Evolutionary conservation across 2,329 filamentous ascomycete genomes (phyloP).

Genomic region (Ceratocystis smalleyi): DNA sequence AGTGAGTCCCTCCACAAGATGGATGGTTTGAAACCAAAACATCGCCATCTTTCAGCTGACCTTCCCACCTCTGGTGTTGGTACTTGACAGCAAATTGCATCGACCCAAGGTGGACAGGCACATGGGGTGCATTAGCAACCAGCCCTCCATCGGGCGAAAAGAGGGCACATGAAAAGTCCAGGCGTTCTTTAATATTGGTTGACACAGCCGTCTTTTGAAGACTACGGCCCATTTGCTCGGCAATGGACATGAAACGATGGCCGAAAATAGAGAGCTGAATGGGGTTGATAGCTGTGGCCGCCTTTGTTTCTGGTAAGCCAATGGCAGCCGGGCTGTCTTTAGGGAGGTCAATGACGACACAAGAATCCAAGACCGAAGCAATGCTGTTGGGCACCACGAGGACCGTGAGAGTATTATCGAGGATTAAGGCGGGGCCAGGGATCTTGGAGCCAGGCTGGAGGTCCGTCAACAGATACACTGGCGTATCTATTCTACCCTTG

Average conservation of each 20-base stretch:
- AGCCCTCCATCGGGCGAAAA: constrained; percentile 62
- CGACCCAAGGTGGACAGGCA: constrained; percentile 65
- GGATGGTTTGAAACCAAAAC: constrained; percentile 75
- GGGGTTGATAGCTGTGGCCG: constrained; percentile 35
- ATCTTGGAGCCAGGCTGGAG: constrained; percentile 57
- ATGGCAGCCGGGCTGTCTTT: not conserved
- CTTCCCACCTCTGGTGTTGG: constrained; percentile 65
- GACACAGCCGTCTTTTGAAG: constrained; percentile 68
- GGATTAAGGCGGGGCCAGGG: constrained; percentile 68
- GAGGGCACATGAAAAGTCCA: constrained; percentile 70
- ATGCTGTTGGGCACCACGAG: constrained; percentile 67
- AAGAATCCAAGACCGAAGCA: constrained; percentile 66
- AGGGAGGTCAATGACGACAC: constrained; percentile 63
- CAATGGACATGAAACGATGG: constrained; percentile 73
- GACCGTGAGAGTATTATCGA: constrained; percentile 81
- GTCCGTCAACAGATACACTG: constrained; percentile 68
- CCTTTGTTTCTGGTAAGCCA: not conserved
- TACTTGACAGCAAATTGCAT: constrained; percentile 71
- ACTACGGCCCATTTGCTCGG: constrained; percentile 68
- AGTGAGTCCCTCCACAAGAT: constrained; percentile 66
- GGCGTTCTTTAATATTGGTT: constrained; percentile 67
- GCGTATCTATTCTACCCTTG: constrained; percentile 51
- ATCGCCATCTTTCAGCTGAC: constrained; percentile 60
- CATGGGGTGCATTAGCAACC: constrained; percentile 64
- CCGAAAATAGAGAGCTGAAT: constrained; percentile 69